Evolutionary conservation across 2,329 filamentous ascomycete genomes (phyloP), one percentile per base, ranked within the genome.

Genomic region (Phyllosticta citrichinensis): DNA sequence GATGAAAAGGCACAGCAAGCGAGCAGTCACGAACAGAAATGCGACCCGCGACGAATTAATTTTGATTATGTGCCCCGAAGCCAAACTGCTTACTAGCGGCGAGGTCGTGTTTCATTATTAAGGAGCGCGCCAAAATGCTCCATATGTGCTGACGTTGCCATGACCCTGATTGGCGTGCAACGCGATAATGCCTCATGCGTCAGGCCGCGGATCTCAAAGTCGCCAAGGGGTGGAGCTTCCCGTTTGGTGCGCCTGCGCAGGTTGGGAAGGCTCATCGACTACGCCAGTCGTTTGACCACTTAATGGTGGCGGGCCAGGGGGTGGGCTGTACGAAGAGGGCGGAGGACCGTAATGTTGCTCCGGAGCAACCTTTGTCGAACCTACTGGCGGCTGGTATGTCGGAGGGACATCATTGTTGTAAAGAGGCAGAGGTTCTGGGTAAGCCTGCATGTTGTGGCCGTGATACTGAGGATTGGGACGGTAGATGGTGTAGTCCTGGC

Each of bases 331-430:
- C n/a, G 20, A 30, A 5, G 59, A 22, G 10, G 55, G 14, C 14
- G 59, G 47, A 27, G 59, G 30, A 19, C 47, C 47, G 35, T 60
- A 60, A 10, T 64, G 57, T 62, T 72, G 71, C 52, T 65, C 66
- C 9, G 68, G 68, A 8, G 67, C 62, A 54, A 62, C 58, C 64
- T 74, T 74, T 3, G 67, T 65, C 9, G 69, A 68, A 2, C 69
- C 71, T 0, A 66, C 64, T 17, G 56, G 56, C 5, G 72, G 71
- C 20, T 66, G 63, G 59, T 74, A 74, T 53, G 66, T 64, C 1
- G 73, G 73, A 11, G 73, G 72, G 19, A 70, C 68, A 55, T 73
- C 72, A 63, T 67, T 65, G 53, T 66, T 68, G 64, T 75, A 74
- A 50, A 68, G 61, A 1, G 73, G 71, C 20, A 71, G 72, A 1